phyloP scores from a whole-genome alignment of 305 asterid genomes.

The Ajuga reptans region DNA sequence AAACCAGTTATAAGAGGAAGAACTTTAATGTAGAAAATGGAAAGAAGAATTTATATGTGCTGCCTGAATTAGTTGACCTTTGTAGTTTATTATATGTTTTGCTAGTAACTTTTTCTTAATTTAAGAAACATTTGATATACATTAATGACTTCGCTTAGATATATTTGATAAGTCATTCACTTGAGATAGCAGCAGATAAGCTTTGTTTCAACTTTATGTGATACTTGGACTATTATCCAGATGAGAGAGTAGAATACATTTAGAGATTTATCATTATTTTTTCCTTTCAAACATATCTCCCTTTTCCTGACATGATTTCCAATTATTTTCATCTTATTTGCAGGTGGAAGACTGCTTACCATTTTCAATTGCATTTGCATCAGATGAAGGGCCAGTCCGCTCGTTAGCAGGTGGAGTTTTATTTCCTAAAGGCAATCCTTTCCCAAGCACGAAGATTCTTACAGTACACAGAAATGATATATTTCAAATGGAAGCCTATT shows the following conservation, averaged over 20 bases:
- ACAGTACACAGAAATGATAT: slow-evolving; percentile 51
- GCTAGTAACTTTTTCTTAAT: background rate
- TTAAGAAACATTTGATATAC: background rate
- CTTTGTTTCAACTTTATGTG: background rate
- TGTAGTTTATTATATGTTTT: background rate
- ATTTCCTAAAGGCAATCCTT: slow-evolving; percentile 58
- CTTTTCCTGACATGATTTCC: slow-evolving; percentile 3
- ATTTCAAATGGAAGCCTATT: slow-evolving; percentile 62
- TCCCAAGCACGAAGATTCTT: slow-evolving; percentile 73
- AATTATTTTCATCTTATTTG: slow-evolving; percentile 25
- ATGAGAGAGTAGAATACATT: slow-evolving; percentile 4
- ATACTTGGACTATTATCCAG: slow-evolving; percentile 10
- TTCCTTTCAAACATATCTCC: slow-evolving; percentile 9
- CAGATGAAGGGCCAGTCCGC: slow-evolving; percentile 47
- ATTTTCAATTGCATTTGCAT: slow-evolving; percentile 71
- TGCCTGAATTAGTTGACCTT: slow-evolving; percentile 4
- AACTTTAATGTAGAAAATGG: background rate
- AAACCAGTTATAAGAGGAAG: background rate
- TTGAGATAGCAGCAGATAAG: background rate
- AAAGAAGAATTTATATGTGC: background rate
- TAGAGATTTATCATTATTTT: background rate
- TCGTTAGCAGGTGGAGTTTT: slow-evolving; percentile 42
- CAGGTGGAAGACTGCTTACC: slow-evolving; percentile 94
- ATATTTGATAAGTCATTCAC: background rate
- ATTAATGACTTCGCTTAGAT: background rate